Evolutionary conservation across 2,329 filamentous ascomycete species (phyloP).

Genomic region (Fusarium anguioides): DNA sequence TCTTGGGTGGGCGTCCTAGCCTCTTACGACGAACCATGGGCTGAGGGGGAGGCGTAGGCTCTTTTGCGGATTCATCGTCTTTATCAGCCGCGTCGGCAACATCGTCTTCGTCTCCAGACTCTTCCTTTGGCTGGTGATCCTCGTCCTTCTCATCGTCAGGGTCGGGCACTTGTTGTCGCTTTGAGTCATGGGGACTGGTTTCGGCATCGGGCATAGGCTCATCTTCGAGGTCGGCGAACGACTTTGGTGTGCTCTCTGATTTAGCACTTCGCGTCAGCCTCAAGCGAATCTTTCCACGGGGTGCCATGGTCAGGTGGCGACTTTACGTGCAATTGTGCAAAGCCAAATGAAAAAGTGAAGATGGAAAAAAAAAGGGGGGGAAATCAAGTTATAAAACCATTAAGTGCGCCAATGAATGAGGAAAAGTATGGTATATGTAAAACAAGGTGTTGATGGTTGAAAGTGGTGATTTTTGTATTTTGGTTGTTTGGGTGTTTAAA

Average conservation of each 20-base stretch:
- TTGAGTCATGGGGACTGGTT: slow-evolving; percentile 49
- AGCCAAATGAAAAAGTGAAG: slow-evolving; percentile 7
- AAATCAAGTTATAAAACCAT: neutral
- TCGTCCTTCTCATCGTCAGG: slow-evolving; percentile 53
- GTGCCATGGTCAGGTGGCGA: slow-evolving; percentile 40
- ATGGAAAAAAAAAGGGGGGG: neutral
- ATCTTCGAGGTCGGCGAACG: slow-evolving; percentile 55
- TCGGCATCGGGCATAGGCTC: slow-evolving; percentile 48
- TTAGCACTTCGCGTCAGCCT: slow-evolving; percentile 49
- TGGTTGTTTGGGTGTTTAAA: slow-evolving; percentile 18
- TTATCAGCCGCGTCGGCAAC: slow-evolving; percentile 46
- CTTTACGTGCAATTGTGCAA: slow-evolving; percentile 16
- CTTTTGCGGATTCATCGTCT: slow-evolving; percentile 59
- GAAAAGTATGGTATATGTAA: neutral
- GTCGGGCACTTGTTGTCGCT: slow-evolving; percentile 56
- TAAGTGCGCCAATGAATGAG: neutral
- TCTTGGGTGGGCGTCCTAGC: slow-evolving; percentile 88
- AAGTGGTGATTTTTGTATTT: slow-evolving; percentile 1
- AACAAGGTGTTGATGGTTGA: neutral
- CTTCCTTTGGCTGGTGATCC: slow-evolving; percentile 66
- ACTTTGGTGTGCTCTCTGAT: slow-evolving; percentile 57
- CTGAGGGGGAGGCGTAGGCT: slow-evolving; percentile 66
- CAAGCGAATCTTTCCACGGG: slow-evolving; percentile 47
- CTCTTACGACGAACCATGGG: slow-evolving; percentile 78
- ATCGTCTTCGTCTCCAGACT: slow-evolving; percentile 57